Base-by-base conservation (phyloP, 2,329 filamentous ascomycete genomes). In the Macroventuria anomochaeta region DNA sequence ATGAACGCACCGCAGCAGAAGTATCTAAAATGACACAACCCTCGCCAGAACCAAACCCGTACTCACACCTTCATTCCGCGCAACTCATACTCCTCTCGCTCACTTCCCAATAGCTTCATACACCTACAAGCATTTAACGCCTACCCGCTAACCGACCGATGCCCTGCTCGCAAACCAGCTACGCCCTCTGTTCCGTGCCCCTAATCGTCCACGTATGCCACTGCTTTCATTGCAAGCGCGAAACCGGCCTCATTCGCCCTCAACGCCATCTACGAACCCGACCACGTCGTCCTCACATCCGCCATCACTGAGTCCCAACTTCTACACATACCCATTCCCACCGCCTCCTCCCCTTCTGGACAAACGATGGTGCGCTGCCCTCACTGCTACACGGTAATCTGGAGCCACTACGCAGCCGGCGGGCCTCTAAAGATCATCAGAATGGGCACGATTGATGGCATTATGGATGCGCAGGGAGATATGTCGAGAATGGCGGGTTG, bases 221-320 rank as follows among this genome's bases (percentile, higher is more conserved):
- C 64, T 81, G 79, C 69, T 77, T 75, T 32, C 59, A 66, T 48
- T 81, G 79, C 67, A 77, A 81, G 61, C 76, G 73, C 47, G 75
- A 79, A 60, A 74, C 74, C 7, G 78, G 79, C 72, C 34, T 71
- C 67, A 44, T 73, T 71, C 51, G 64, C 46, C 38, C 34, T 79
- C 54, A 79, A 79, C 65, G 75, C 75, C 48, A 52, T 77, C 53
- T 74, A 78, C 62, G 78, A 80, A 60, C 61, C 74, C 20, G 53
- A 69, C 15, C 63, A 67, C 46, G 32, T 80, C 33, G 28, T 10
- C 63, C 11, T 66, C 23, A 68, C 31, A 59, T 5, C 62, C 25
- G 65, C 13, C 65, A 70, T 8, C 40, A 21, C 29, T 8, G 18
- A 58, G 64, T 38, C 54, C 71, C 38, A 64, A 74, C n/a, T 77